Percentiles rank a stretch among this genome's conserved stretches.
These are phyloP conservation scores for Toxicodendron radicans DNA, from an alignment of 345 rosid genomes.

Conservation along the genomic window DNA sequence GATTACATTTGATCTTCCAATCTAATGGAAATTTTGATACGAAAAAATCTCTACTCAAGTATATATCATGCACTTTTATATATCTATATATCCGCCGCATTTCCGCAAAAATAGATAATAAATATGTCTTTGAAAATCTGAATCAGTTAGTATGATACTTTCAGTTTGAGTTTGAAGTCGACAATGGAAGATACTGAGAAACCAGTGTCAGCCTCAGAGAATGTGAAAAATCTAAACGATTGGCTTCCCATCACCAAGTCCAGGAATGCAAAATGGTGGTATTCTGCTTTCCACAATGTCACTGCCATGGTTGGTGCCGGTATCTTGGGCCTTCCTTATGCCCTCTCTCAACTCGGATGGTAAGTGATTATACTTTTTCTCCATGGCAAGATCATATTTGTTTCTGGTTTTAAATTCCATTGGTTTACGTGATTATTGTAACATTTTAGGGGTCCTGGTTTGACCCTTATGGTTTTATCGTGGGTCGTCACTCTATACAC, in stretches of 20 bases:
- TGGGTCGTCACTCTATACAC: constrained; percentile 78
- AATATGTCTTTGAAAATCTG: background rate
- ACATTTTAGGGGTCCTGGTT: constrained; percentile 58
- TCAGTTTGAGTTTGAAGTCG: background rate
- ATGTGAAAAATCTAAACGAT: constrained; percentile 33
- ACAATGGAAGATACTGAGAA: constrained; percentile 3
- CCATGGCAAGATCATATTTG: too few relatives aligned
- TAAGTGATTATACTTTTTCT: background rate
- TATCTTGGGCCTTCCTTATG: constrained; percentile 63
- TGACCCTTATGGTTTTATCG: constrained; percentile 46
- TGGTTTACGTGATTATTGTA: too few relatives aligned
- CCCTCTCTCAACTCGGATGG: constrained; percentile 75
- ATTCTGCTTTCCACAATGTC: constrained; percentile 67
- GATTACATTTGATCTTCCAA: too few relatives aligned
- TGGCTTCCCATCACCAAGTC: constrained; percentile 73
- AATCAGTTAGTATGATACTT: background rate
- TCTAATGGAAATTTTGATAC: too few relatives aligned
- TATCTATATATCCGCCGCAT: too few relatives aligned
- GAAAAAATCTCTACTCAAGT: too few relatives aligned
- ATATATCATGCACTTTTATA: too few relatives aligned
- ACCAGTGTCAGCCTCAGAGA: background rate
- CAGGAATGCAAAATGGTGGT: constrained; percentile 66
- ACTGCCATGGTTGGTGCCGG: constrained; percentile 84
- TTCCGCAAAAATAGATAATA: too few relatives aligned
- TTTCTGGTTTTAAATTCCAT: background rate